Evolutionary conservation across 2,329 filamentous ascomycete species (phyloP).

Genomic region (Sclerotinia spermophila): DNA sequence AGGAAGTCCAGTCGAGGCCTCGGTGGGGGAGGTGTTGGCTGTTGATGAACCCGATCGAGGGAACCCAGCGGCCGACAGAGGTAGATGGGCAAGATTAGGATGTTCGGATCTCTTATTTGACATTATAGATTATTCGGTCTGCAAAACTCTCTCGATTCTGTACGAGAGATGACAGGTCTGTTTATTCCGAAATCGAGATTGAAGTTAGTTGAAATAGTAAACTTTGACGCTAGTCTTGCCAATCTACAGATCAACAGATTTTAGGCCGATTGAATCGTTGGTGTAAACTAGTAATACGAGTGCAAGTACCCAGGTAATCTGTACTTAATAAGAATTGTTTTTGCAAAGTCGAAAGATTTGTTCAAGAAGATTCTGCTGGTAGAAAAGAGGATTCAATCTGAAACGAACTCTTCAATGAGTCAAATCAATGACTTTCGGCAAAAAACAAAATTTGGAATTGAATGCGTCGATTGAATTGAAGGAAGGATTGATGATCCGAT

Average conservation of each 20-base stretch:
- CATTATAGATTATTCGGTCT: slow-evolving; percentile 74
- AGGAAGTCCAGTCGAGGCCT: slow-evolving; percentile 59
- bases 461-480: slow-evolving; percentile 26
- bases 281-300: slow-evolving; percentile 15
- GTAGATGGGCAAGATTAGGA: slow-evolving; percentile 76
- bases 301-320: not conserved
- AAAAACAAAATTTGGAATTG: slow-evolving; percentile 9
- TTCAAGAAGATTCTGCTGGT: slow-evolving; percentile 10
- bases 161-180: slow-evolving; percentile 32
- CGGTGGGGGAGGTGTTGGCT: slow-evolving; percentile 74
- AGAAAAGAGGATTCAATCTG: slow-evolving; percentile 27
- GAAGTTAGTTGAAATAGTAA: not conserved
- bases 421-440: slow-evolving; percentile 27
- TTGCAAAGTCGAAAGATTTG: slow-evolving; percentile 17
- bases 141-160: slow-evolving; percentile 33
- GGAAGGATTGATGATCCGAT: slow-evolving; percentile 31
- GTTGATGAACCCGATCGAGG: slow-evolving; percentile 69
- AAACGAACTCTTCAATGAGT: slow-evolving; percentile 25
- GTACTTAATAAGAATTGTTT: slow-evolving; percentile 24
- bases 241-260: not conserved
- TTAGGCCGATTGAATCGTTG: not conserved
- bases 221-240: slow-evolving; percentile 17
- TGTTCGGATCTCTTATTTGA: slow-evolving; percentile 82
- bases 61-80: slow-evolving; percentile 40
- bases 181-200: slow-evolving; percentile 16